These are phyloP conservation scores for Aquilaria sinensis DNA, from an alignment of 345 rosid genomes.

Conservation along the genomic window DNA sequence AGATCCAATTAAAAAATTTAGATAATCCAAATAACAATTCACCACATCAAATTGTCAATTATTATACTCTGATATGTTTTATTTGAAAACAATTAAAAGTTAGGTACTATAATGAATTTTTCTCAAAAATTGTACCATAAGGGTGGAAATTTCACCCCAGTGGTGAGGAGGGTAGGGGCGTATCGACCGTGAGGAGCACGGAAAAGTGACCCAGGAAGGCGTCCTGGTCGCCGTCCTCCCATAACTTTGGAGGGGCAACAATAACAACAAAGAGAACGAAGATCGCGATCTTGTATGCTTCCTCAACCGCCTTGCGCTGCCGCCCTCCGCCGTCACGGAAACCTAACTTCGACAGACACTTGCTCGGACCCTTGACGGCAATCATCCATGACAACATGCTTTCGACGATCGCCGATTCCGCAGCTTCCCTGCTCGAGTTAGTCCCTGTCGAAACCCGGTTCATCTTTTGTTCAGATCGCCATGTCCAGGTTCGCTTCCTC, in stretches of 20 bases:
- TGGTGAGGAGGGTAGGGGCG: no score
- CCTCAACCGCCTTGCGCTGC: neutral
- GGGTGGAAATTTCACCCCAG: no score
- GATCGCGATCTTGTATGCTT: neutral
- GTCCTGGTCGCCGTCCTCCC: conserved; percentile 1
- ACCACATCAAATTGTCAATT: no score
- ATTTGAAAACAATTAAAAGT: no score
- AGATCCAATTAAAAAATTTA: no score
- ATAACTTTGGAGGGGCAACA: no score
- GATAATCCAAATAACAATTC: no score
- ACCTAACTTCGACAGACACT: neutral
- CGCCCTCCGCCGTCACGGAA: neutral
- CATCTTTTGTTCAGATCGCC: conserved; percentile 19
- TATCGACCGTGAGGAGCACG: no score
- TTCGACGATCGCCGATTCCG: conserved; percentile 6
- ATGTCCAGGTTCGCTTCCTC: conserved; percentile 45
- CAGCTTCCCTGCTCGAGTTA: conserved; percentile 12
- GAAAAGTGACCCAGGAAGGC: no score
- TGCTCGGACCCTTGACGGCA: neutral
- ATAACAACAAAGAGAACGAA: neutral
- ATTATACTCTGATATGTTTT: no score
- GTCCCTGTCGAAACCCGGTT: conserved; percentile 3
- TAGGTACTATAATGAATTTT: no score
- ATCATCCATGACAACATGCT: conserved; percentile 48
- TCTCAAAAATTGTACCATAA: no score